Conservation (phyloP, 2,329 filamentous ascomycete species). For the Drechslerella dactyloides region DNA sequence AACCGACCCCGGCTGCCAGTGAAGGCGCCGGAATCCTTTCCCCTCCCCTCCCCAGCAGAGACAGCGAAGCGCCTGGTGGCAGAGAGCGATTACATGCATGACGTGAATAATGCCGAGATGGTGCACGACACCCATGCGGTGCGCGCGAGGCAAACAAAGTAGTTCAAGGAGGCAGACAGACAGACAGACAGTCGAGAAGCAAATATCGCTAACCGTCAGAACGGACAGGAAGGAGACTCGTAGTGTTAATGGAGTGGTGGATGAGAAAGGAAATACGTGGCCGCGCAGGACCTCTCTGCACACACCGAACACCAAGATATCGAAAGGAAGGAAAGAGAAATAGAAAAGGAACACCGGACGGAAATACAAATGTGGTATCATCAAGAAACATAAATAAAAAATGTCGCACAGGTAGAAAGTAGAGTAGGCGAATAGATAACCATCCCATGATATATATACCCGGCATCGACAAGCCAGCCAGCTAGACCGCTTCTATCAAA, state of each 20-base stretch:
- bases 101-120: too few relatives aligned
- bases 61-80: too few relatives aligned
- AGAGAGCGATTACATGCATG: too few relatives aligned
- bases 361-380: constrained; percentile 13
- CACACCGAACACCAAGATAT: constrained; percentile 23
- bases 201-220: constrained; percentile 14
- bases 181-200: constrained; percentile 1
- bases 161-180: constrained; percentile 2
- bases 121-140: too few relatives aligned
- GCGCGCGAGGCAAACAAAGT: too few relatives aligned
- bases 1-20: too few relatives aligned
- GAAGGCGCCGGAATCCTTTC: too few relatives aligned
- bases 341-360: constrained; percentile 28
- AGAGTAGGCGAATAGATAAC: background rate
- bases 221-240: constrained; percentile 3
- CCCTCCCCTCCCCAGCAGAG: too few relatives aligned
- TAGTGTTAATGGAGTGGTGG: background rate
- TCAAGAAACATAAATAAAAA: constrained; percentile 5
- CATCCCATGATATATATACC: constrained; percentile 3
- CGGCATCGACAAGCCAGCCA: constrained; percentile 4
- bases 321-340: constrained; percentile 34
- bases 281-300: constrained; percentile 16
- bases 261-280: constrained; percentile 24
- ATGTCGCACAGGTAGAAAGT: constrained; percentile 4
- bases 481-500: too few relatives aligned